phyloP scores from a whole-genome alignment of 345 rosid species.

The Eucalyptus cloeziana region DNA sequence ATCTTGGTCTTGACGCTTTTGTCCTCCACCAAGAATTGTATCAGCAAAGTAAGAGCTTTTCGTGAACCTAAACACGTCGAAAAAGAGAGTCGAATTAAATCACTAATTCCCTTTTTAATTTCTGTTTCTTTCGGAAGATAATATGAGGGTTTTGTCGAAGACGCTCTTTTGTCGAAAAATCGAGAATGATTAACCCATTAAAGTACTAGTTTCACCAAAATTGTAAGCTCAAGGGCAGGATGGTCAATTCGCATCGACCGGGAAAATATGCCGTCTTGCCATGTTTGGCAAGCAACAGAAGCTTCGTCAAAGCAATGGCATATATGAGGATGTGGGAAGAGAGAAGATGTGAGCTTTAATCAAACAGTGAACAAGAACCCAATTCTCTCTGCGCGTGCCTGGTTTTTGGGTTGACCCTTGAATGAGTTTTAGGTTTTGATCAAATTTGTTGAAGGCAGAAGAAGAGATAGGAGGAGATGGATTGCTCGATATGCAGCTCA shows the following conservation, averaged over 20 bases:
- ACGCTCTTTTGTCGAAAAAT: not conserved
- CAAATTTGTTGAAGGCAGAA: not conserved
- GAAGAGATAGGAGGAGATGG: conserved; percentile 22
- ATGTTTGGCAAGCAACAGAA: not conserved
- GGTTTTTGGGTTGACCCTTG: not conserved
- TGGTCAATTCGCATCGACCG: not conserved
- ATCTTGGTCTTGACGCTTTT: not conserved
- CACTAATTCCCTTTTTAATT: not conserved
- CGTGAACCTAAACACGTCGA: not conserved
- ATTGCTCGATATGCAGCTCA: conserved; percentile 71
- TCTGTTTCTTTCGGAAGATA: not conserved
- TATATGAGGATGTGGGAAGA: not conserved
- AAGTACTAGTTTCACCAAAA: not conserved
- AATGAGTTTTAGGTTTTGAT: not conserved
- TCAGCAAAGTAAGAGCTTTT: not conserved
- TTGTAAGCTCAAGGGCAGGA: not conserved
- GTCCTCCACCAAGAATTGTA: not conserved
- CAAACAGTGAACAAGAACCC: conserved; percentile 11
- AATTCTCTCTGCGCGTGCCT: not conserved
- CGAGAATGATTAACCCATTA: not conserved
- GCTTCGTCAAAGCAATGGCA: not conserved
- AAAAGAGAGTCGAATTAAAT: not conserved
- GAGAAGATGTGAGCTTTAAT: not conserved
- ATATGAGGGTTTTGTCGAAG: not conserved
- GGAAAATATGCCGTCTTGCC: not conserved